These are phyloP conservation scores for Pistacia atlantica DNA, from an alignment of 345 rosid genomes.

Conservation along the genomic window DNA sequence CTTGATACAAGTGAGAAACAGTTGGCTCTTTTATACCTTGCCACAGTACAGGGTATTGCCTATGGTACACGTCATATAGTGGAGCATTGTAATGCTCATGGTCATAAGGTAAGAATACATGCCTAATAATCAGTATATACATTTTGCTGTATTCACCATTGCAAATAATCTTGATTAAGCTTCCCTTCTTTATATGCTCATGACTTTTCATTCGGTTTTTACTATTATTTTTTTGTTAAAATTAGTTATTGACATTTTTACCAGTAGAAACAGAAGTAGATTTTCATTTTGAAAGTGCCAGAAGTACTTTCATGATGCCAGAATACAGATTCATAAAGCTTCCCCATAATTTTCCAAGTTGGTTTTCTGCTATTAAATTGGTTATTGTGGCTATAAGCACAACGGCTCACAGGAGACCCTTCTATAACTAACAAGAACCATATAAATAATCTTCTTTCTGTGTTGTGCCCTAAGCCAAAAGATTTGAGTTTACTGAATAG, in stretches of 20 bases:
- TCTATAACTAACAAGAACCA: too few species aligned
- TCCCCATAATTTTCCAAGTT: background rate
- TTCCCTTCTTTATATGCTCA: background rate
- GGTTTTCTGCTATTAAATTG: background rate
- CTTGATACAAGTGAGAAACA: slow-evolving; percentile 82
- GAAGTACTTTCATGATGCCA: background rate
- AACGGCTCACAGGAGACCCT: too few species aligned
- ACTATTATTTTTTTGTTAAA: background rate
- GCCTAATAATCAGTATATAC: background rate
- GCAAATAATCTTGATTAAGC: background rate
- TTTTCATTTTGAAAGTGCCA: background rate
- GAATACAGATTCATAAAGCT: background rate
- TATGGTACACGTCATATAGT: slow-evolving; percentile 92
- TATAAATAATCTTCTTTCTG: background rate
- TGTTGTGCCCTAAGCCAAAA: background rate
- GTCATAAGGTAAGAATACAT: slow-evolving; percentile 67
- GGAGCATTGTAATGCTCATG: slow-evolving; percentile 91
- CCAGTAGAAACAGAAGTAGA: background rate
- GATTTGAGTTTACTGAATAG: background rate
- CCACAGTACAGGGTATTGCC: slow-evolving; percentile 82
- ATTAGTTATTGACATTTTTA: slow-evolving; percentile 1
- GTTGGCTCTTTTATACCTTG: slow-evolving; percentile 83
- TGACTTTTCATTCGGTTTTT: background rate
- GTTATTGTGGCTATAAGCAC: too few species aligned
- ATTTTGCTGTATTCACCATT: background rate